Evolutionary conservation across 2,329 filamentous ascomycete genomes (phyloP), one percentile per base, ranked within the genome.

Genomic region (Raffaelea deltoideospora): DNA sequence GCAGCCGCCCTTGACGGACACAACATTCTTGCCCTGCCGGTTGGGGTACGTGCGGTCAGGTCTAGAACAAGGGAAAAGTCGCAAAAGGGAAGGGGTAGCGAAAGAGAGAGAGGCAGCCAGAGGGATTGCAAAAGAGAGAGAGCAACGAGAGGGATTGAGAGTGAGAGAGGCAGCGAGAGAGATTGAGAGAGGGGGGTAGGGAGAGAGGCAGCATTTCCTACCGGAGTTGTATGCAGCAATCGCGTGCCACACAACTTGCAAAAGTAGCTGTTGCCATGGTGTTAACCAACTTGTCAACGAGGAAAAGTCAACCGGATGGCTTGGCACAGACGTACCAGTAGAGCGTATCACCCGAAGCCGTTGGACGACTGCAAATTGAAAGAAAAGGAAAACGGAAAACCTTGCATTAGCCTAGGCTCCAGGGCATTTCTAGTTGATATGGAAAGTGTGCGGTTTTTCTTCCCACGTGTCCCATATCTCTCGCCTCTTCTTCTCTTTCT

Each of bases 1-100:
- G 48, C 76, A 78, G 29, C 76, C 77, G 10, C 71, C 76, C 49
- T 81, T 81, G 32, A 83, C 65, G 14, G 70, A 72, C 29, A 79
- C 66, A 33, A 75, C 64, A 41, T 69, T 66, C 45, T 76, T 72
- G 10, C 63, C 58, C 68, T 69, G 11, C 27, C 6, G 27, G 9
- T n/a, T n/a, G 14, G 6, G 6, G 14, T 28, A 6, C 10, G 27
- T 14, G 6, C 27, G 10, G n/a, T n/a, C n/a, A n/a, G n/a, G n/a
- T n/a, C n/a, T n/a, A n/a, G n/a, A n/a, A n/a, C n/a, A n/a, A n/a
- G n/a, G n/a, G n/a, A n/a, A n/a, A n/a, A n/a, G n/a, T n/a, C n/a
- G n/a, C n/a, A n/a, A n/a, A n/a, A n/a, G n/a, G 9, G 27, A 32
- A 24, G 32, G 26, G 26, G 29, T 31, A 17, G 33, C 15, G 15